Evolutionary conservation across 2,329 filamentous ascomycete genomes (phyloP).

Genomic region (Exophiala sp.): DNA sequence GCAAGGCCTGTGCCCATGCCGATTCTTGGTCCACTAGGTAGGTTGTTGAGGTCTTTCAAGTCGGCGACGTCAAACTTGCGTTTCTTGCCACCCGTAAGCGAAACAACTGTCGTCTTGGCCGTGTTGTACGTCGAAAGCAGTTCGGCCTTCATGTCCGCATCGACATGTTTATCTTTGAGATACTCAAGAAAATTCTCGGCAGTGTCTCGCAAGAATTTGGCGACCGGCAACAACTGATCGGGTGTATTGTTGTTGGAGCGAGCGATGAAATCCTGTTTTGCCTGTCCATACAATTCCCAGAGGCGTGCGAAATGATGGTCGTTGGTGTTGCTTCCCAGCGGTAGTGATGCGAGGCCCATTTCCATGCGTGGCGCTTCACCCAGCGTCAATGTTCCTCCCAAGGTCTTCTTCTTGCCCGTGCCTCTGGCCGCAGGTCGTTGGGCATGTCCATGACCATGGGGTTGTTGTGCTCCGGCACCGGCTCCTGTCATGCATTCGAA

Average conservation of each 20-base stretch:
- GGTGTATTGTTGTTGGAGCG: slow-evolving; percentile 28
- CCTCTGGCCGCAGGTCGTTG: not conserved
- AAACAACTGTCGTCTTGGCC: slow-evolving; percentile 34
- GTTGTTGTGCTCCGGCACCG: not conserved
- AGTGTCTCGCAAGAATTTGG: slow-evolving; percentile 41
- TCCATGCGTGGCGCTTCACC: not conserved
- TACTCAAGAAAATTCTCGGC: slow-evolving; percentile 39
- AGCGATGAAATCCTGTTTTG: slow-evolving; percentile 36
- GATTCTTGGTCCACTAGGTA: slow-evolving; percentile 14
- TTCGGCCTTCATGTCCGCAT: slow-evolving; percentile 33
- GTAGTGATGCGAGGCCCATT: too few relatives aligned
- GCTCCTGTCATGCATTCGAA: not conserved
- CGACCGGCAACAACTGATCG: slow-evolving; percentile 27
- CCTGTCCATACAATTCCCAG: slow-evolving; percentile 34
- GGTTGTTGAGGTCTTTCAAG: slow-evolving; percentile 5
- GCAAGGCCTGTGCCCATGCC: not conserved
- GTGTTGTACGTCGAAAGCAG: slow-evolving; percentile 33
- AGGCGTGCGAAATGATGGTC: slow-evolving; percentile 28
- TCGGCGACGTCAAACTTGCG: slow-evolving; percentile 35
- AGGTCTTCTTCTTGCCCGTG: slow-evolving; percentile 1
- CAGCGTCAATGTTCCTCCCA: not conserved
- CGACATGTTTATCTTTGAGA: slow-evolving; percentile 27
- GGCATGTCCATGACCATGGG: too few relatives aligned
- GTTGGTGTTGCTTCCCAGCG: too few relatives aligned
- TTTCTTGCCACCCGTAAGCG: slow-evolving; percentile 37